These are phyloP conservation scores for Pseudozyma thailandica DNA, from an alignment of 1,284 basidiomycete species.

Conservation along the genomic window DNA sequence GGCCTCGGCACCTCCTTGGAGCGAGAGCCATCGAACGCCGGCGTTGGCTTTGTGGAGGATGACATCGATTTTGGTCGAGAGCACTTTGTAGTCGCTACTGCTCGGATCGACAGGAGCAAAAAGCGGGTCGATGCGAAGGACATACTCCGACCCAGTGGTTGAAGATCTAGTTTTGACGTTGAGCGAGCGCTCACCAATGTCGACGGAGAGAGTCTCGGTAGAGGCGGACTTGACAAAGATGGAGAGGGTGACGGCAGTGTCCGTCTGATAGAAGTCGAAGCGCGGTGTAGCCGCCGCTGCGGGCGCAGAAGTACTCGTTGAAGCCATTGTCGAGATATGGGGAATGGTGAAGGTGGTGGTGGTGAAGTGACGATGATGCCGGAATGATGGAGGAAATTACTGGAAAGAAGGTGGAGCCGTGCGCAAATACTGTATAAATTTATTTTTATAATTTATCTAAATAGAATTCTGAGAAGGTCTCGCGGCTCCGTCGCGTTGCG, in stretches of 20 bases:
- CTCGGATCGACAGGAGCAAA: conserved; percentile 35
- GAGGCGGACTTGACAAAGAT: conserved; percentile 59
- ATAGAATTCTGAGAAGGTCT: too few relatives aligned
- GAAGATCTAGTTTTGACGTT: conserved; percentile 25
- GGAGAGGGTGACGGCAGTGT: conserved; percentile 54
- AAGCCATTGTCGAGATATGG: conserved; percentile 9
- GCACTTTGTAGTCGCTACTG: conserved; percentile 41
- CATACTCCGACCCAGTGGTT: conserved; percentile 24
- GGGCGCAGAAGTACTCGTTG: neutral
- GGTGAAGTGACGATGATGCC: neutral
- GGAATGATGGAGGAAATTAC: conserved; percentile 15
- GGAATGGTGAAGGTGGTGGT: conserved; percentile 12
- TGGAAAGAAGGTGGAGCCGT: conserved; percentile 18
- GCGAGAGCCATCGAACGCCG: conserved; percentile 44
- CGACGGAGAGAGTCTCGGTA: conserved; percentile 42
- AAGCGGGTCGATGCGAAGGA: conserved; percentile 42
- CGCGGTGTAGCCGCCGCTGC: conserved; percentile 26
- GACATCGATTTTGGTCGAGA: conserved; percentile 61
- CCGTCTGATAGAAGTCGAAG: conserved; percentile 68
- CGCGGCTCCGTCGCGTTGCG: too few relatives aligned
- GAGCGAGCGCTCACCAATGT: conserved; percentile 24
- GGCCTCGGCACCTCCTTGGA: conserved; percentile 7
- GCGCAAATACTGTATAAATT: neutral
- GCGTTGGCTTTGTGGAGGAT: conserved; percentile 47
- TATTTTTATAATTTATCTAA: neutral